Evolutionary conservation across 495 filamentous ascomycete species (phyloP), one percentile per base, ranked within the genome.

Genomic region (Penicillium lividum): DNA sequence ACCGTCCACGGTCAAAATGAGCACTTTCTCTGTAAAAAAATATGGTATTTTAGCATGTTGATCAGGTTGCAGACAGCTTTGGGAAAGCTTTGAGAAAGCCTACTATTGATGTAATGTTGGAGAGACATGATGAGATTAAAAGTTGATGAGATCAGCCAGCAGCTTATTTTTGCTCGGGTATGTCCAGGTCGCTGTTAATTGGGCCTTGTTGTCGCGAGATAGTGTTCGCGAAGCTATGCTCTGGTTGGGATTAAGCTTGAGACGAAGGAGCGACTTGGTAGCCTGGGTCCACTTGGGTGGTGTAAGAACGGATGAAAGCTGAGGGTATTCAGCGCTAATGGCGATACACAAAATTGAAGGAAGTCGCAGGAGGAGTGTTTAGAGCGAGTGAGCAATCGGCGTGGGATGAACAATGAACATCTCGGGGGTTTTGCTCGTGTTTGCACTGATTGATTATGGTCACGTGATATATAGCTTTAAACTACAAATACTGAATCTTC

Each of bases 1-100:
- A 52, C 93, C 94, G 73, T 98, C 95, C 59, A 89, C 88, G 45
- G 94, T 98, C 64, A 98, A 79, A 65, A 98, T 86, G 50, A 91
- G 81, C 51, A 98, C 91, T 70, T 89, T 93, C 70, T 97, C 94
- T 98, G 69, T 44, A 27, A 10, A 28, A 8, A 5, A 5, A 2
- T 28, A 34, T 11, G 2, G 31, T 27, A 53, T 43, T 9, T 42
- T 15, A 30, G 13, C 11, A 27, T 44, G 34, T 10, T 29, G 38
- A 9, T 29, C 25, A 42, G 8, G 27, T 15, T n/a, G 7, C 22
- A 15, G 27, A 16, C 47, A 53, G 25, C 46, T 49, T 30, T 4
- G 15, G 49, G 4, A 7, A 15, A 15, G 38, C 38, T 40, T 40
- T 40, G 38, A n/a, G 28, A n/a, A 34, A 10, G 65, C 79, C 73